Evolutionary conservation across 139 green algal species (phyloP), one percentile per base, ranked within the genome.

Genomic region (Chlamydomonas eustigma): DNA sequence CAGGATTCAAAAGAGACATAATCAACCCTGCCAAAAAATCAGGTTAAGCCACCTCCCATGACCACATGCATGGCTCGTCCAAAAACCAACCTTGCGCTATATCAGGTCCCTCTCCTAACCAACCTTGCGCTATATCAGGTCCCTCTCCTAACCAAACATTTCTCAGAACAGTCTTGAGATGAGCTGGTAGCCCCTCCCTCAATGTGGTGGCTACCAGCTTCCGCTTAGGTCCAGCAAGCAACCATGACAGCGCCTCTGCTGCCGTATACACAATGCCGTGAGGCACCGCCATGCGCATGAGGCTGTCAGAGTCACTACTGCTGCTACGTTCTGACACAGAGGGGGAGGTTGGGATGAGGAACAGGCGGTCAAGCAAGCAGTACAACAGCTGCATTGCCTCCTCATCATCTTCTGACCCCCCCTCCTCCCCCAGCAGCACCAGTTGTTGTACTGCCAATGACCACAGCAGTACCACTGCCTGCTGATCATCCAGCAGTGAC

Each of bases 381-480:
- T 58, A 58, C 44, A 58, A 58, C 44, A 58, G 44, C 18, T 28
- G 12, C 12, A 28, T 18, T 18, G 18, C 18, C 44, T 28, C 44
- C 18, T 58, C 44, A 58, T 18, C 12, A 18, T 18, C 44, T 28
- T 58, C 18, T 28, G 12, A 12, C 44, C 44, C 44, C 44, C 44
- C 44, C 18, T 58, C 44, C 44, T 58, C 44, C 44, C 44, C 44
- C 12, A 18, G 44, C 44, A 58, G 44, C 18, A 58, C 44, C 12
- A 58, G 44, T 18, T 58, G 44, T 18, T 58, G 44, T 58, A 58
- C 44, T 18, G 44, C 44, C 44, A 58, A 18, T 28, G 44, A 58
- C 44, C 44, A 58, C 44, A 58, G 44, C 44, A 58, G 44, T 58
- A 58, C 44, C 12, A 58, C 44, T 58, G 44, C 44, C 44, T 58